Evolutionary conservation across 768 basidiomycete genomes (phyloP).

Genomic region (Cytidiella melzeri): DNA sequence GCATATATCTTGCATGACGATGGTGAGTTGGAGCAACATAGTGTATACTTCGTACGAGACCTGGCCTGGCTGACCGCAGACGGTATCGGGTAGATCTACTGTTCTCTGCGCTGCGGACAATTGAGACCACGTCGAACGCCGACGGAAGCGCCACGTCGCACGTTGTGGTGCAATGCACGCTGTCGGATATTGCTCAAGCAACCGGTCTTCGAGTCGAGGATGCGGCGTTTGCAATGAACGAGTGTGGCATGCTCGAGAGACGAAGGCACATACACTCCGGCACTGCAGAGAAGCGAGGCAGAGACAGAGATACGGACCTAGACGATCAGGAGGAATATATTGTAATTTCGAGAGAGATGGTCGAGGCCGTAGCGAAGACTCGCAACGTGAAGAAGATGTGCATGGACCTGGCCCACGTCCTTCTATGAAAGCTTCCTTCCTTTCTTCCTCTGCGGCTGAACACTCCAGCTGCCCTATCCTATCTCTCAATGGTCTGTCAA

Average conservation of each 20-base stretch:
- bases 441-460: not conserved
- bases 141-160: constrained; percentile 72
- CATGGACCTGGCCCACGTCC: constrained; percentile 53
- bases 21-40: constrained; percentile 13
- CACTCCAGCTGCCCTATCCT: not conserved
- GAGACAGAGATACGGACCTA: constrained; percentile 25
- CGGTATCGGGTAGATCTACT: constrained; percentile 38
- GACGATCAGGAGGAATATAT: constrained; percentile 40
- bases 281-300: constrained; percentile 22
- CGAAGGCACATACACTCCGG: constrained; percentile 24
- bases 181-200: constrained; percentile 72
- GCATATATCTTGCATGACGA: constrained; percentile 15
- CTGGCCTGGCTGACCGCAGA: not conserved
- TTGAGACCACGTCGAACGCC: constrained; percentile 49
- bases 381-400: constrained; percentile 68
- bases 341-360: constrained; percentile 57
- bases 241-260: constrained; percentile 68
- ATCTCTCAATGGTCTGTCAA: not conserved
- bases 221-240: constrained; percentile 81
- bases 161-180: constrained; percentile 59
- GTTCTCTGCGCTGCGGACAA: constrained; percentile 47
- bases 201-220: constrained; percentile 84
- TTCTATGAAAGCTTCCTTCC: constrained; percentile 29
- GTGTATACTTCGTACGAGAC: not conserved
- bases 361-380: constrained; percentile 60